Evolutionary conservation across 169 alveolate species (phyloP).

Genomic region (Plasmodium malariae): DNA sequence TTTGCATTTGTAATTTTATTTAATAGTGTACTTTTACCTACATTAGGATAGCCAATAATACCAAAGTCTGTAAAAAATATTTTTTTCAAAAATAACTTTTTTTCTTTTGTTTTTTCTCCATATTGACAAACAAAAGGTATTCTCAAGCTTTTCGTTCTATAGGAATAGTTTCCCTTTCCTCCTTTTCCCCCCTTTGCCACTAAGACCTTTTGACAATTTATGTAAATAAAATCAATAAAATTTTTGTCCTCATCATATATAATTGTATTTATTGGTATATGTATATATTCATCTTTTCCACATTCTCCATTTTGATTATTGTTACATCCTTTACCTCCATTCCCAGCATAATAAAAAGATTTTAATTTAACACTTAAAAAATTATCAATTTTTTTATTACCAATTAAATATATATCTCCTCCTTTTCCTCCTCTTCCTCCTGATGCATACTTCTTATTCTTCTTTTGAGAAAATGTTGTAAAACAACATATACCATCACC

Average conservation of each 20-base stretch:
- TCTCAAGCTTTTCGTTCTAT: constrained; percentile 81
- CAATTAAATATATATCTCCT: constrained; percentile 90
- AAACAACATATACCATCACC: constrained; percentile 89
- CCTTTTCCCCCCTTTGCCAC: constrained; percentile 94
- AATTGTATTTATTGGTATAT: constrained; percentile 92
- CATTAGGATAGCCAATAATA: constrained; percentile 75
- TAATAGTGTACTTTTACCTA: constrained; percentile 67
- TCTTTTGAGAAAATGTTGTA: constrained; percentile 85
- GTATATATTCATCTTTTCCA: constrained; percentile 88
- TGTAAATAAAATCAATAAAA: constrained; percentile 75
- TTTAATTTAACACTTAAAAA: constrained; percentile 82
- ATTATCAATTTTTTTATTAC: constrained; percentile 82
- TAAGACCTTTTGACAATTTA: constrained; percentile 80
- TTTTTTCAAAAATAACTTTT: constrained; percentile 64
- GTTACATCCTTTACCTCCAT: constrained; percentile 86
- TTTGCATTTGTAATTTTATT: constrained; percentile 63
- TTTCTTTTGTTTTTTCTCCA: constrained; percentile 77
- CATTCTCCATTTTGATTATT: constrained; percentile 85
- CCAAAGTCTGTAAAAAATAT: constrained; percentile 63
- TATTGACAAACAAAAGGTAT: constrained; percentile 73
- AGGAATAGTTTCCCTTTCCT: constrained; percentile 92
- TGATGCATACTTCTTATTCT: constrained; percentile 92
- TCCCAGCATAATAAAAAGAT: constrained; percentile 85
- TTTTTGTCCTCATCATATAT: constrained; percentile 84
- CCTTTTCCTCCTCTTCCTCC: constrained; percentile 97